Evolutionary conservation across 2,329 filamentous ascomycete species (phyloP).

Genomic region (Colletotrichum sublineola): DNA sequence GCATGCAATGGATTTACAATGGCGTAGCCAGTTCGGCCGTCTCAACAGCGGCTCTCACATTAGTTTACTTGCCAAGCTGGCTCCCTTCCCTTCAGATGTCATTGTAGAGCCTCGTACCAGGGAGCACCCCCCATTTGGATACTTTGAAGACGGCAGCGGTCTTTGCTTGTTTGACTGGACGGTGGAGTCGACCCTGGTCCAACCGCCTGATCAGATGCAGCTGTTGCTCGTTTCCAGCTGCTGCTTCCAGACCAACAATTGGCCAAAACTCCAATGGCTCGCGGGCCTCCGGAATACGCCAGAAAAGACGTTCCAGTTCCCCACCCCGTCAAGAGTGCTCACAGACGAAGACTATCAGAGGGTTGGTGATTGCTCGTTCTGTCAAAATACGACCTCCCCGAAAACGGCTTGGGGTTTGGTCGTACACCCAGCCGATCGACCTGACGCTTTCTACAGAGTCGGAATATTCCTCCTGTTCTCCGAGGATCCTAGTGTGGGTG

Average conservation of each 20-base stretch:
- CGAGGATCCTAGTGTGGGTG: not conserved
- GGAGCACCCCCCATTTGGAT: not conserved
- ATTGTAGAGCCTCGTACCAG: not conserved
- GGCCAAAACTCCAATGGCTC: slow-evolving; percentile 3
- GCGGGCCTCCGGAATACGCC: not conserved
- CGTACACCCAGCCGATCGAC: not conserved
- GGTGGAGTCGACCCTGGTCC: not conserved
- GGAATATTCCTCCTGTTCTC: slow-evolving; percentile 10
- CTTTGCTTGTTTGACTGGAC: slow-evolving; percentile 17
- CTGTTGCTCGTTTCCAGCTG: slow-evolving; percentile 8
- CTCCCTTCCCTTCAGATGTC: not conserved
- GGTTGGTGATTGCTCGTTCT: not conserved
- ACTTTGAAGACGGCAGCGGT: slow-evolving; percentile 3
- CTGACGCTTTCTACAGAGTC: not conserved
- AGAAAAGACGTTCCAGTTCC: not conserved
- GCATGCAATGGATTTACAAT: not conserved
- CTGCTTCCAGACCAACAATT: slow-evolving; percentile 6
- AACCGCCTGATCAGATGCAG: not conserved
- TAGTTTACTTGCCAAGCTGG: not conserved
- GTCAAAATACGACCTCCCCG: not conserved
- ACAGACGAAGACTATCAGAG: not conserved
- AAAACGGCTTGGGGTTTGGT: slow-evolving; percentile 3
- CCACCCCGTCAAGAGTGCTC: not conserved
- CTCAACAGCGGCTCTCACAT: not conserved
- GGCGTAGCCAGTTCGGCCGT: not conserved